Conservation (phyloP, 148 eudicot species). For the Rhododendron kiyosumense region DNA sequence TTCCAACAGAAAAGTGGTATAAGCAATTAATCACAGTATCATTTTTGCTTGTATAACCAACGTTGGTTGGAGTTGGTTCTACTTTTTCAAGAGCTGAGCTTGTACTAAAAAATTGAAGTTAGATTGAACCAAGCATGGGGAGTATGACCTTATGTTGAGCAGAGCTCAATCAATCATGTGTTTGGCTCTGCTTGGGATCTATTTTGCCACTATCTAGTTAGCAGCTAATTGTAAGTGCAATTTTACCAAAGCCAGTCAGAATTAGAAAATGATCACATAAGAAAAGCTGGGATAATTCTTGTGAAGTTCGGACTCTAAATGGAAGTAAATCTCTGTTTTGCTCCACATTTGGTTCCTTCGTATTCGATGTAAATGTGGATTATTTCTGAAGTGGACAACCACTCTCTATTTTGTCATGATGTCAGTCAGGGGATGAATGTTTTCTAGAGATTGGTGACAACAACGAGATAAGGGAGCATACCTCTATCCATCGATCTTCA, state of each 20-base stretch:
- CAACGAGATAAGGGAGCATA: conserved; percentile 87
- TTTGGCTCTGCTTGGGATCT: background rate
- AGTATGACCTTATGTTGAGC: background rate
- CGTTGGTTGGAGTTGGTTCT: background rate
- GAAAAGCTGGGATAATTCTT: background rate
- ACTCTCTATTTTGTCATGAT: conserved; percentile 12
- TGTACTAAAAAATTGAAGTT: background rate
- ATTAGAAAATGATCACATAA: background rate
- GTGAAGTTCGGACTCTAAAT: background rate
- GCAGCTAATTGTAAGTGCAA: background rate
- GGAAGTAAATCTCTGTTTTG: background rate
- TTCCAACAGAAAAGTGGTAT: background rate
- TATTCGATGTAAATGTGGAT: background rate
- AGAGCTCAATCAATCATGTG: background rate
- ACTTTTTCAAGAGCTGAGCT: background rate
- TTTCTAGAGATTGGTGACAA: conserved; percentile 83
- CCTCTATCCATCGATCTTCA: conserved; percentile 92
- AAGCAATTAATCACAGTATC: background rate
- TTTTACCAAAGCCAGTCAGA: background rate
- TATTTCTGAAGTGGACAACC: background rate
- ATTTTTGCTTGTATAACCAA: background rate
- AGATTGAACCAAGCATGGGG: background rate
- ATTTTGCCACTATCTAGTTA: background rate
- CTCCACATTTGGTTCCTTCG: background rate
- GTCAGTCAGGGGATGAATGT: conserved; percentile 75